A percentile compares a stretch with the other conserved stretches of the same genome.
Conservation (phyloP, 768 basidiomycete species). For the Holtermanniella nyarrowii region DNA sequence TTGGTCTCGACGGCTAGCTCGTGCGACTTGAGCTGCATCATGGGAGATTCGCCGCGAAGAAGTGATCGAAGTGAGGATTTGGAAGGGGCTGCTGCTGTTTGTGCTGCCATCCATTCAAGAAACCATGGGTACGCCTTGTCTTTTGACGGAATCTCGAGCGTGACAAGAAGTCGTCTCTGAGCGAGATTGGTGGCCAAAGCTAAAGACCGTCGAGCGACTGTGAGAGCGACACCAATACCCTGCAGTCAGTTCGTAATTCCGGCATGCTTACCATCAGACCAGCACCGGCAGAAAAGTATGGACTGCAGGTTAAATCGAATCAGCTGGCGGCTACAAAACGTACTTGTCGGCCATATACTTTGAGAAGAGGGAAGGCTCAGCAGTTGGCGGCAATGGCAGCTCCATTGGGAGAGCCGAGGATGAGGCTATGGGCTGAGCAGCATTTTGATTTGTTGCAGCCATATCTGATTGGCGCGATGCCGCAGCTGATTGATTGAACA, state of each 20-base stretch:
- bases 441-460: too few species aligned
- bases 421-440: too few species aligned
- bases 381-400: too few species aligned
- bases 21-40: slow-evolving; percentile 63
- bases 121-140: slow-evolving; percentile 96
- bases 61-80: slow-evolving; percentile 5
- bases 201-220: slow-evolving; percentile 59
- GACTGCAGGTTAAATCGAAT: slow-evolving; percentile 47
- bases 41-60: not conserved
- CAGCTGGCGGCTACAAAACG: not conserved
- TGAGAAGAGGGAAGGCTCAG: slow-evolving; percentile 15
- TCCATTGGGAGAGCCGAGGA: too few species aligned
- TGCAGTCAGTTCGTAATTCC: slow-evolving; percentile 36
- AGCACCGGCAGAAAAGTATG: slow-evolving; percentile 95
- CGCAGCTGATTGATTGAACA: too few species aligned
- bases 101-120: slow-evolving; percentile 84
- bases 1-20: slow-evolving; percentile 89
- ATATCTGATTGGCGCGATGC: too few species aligned
- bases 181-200: slow-evolving; percentile 62
- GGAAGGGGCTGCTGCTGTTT: slow-evolving; percentile 43
- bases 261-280: slow-evolving; percentile 70
- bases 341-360: slow-evolving; percentile 35
- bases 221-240: slow-evolving; percentile 83
- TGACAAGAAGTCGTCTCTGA: slow-evolving; percentile 81
- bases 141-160: slow-evolving; percentile 90